phyloP scores from a whole-genome alignment of 148 eudicot species.

The Rhododendron williamsianum region DNA sequence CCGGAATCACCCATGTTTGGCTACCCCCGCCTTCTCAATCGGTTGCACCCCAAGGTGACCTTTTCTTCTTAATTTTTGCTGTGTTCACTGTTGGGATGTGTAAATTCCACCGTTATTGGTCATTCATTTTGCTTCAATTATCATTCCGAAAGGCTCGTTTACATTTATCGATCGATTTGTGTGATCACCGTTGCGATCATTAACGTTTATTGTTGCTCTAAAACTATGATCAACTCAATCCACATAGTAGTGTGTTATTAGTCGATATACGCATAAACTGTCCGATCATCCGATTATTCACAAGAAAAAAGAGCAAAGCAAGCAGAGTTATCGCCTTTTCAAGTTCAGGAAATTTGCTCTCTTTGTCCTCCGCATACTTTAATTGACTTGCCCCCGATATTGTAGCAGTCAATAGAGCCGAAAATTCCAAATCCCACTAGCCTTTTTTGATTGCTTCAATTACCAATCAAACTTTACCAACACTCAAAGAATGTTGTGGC shows the following conservation, averaged over 20 bases:
- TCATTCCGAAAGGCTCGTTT: no score
- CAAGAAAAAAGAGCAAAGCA: no score
- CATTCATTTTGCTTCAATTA: no score
- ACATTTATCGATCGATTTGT: no score
- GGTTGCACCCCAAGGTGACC: slow-evolving; percentile 54
- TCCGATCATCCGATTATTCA: not conserved
- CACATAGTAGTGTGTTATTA: no score
- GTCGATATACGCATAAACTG: no score
- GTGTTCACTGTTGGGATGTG: not conserved
- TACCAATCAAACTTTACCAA: not conserved
- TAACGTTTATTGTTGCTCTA: no score
- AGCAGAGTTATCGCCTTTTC: not conserved
- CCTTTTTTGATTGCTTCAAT: not conserved
- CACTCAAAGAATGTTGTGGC: not conserved
- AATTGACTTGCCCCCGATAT: not conserved
- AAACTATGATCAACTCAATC: no score
- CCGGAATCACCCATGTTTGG: slow-evolving; percentile 77
- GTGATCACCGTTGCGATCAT: no score
- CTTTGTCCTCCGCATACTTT: not conserved
- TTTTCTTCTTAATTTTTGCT: no score
- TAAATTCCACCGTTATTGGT: not conserved
- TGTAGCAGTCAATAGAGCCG: not conserved
- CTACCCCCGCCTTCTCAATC: slow-evolving; percentile 80
- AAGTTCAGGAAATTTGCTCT: not conserved
- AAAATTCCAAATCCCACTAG: not conserved